Evolutionary conservation across 2,329 filamentous ascomycete genomes (phyloP), one percentile per base, ranked within the genome.

Genomic region (Didymella keratinophila): DNA sequence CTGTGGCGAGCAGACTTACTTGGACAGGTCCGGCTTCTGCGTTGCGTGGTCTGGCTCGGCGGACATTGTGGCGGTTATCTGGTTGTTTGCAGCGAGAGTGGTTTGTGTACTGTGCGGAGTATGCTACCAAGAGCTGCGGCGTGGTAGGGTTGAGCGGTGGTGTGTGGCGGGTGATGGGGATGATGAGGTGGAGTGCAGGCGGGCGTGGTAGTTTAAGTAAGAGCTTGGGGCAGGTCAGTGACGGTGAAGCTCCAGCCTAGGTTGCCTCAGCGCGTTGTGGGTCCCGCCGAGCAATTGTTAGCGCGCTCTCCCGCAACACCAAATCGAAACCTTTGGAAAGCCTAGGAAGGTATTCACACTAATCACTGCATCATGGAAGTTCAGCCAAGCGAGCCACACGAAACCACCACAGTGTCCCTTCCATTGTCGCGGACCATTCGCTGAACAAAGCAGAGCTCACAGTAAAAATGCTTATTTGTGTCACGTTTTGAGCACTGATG

Each of bases 31-130:
- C 74, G 78, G 75, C 78, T 83, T 82, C 68, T 71, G 71, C 75
- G 81, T 79, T 63, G 73, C 63, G 75, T 82, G 80, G 58, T 78
- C 78, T 70, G 81, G 80, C 66, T 83, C 81, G 65, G 79, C 80
- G 71, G 81, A 82, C 81, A 83, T 83, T 69, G 63, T 72, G 65
- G 51, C 60, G 51, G 52, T 61, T 65, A 50, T 62, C 52, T 64
- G 46, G 64, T 54, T 58, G 62, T 52, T n/a, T 64, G 64, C 57
- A 63, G 65, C 60, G 55, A 60, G 57, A 44, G 60, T 62, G 61
- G 34, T 63, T n/a, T 30, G 23, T 53, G 20, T 43, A 52, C 32
- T 44, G 47, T 55, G 47, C 16, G 47, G 54, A 61, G 37, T 56
- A 48, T 46, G 62, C 58, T 52, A 56, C 52, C 55, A 51, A 50